Percentiles rank a stretch among this genome's conserved stretches.
phyloP scores from a whole-genome alignment of 345 rosid species.

The Rhizophora apiculata region DNA sequence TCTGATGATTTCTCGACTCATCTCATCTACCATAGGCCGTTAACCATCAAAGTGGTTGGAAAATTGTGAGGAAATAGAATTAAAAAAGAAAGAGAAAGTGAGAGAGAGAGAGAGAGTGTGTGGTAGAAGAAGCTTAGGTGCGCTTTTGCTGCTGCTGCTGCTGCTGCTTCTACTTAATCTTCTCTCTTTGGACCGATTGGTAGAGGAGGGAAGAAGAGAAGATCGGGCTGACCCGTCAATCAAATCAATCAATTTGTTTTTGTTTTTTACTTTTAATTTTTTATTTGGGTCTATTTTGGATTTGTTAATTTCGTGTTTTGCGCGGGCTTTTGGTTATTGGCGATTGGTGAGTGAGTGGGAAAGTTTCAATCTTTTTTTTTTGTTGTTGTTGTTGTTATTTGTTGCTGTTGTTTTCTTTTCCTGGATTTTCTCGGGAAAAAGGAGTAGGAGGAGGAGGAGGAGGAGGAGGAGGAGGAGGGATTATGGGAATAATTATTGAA shows the following conservation, averaged over 20 bases:
- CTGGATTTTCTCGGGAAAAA: not conserved
- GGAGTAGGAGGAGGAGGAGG: not conserved
- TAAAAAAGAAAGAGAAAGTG: not conserved
- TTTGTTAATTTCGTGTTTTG: not conserved
- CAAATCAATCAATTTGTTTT: no score
- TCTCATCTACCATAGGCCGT: no score
- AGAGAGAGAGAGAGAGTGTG: not conserved
- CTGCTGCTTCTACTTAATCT: no score
- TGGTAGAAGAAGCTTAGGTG: conserved; percentile 11
- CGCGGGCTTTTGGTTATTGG: not conserved
- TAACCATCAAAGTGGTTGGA: no score
- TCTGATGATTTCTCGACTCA: not conserved
- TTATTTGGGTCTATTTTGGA: not conserved
- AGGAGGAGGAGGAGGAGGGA: not conserved
- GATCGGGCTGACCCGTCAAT: not conserved
- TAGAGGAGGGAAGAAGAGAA: not conserved
- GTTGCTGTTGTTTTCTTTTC: not conserved
- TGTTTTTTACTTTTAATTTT: not conserved
- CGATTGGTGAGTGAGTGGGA: not conserved
- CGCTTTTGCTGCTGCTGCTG: not conserved
- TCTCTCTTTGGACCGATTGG: conserved; percentile 18
- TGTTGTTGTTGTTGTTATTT: not conserved
- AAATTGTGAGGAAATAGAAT: not conserved
- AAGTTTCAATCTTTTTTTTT: conserved; percentile 4
- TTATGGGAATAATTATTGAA: conserved; percentile 9